These are phyloP conservation scores for Suillus occidentalis DNA, from an alignment of 768 basidiomycete species.

Conservation along the genomic window DNA sequence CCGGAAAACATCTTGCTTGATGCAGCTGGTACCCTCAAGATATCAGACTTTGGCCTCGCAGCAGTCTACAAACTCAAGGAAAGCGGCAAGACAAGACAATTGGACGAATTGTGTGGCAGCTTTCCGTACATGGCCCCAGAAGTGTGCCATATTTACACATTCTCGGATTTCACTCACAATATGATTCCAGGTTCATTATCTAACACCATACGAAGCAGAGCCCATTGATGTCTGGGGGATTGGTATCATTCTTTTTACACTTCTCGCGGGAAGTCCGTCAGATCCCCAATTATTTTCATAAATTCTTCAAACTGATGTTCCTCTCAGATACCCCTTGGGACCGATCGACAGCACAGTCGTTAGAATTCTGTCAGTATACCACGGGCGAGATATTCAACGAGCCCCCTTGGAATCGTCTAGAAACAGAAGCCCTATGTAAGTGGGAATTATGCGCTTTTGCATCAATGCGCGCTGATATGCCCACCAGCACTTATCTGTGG, in stretches of 20 bases:
- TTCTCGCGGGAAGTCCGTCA: conserved; percentile 83
- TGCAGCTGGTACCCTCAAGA: conserved; percentile 80
- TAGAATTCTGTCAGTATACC: conserved; percentile 78
- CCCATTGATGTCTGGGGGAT: conserved; percentile 96
- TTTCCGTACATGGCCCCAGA: conserved; percentile 95
- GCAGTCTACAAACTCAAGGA: conserved; percentile 87
- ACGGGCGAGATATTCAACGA: conserved; percentile 72
- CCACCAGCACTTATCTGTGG: conserved; percentile 69
- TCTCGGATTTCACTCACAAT: background rate
- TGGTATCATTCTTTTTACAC: conserved; percentile 90
- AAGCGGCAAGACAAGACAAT: conserved; percentile 67
- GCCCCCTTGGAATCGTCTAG: conserved; percentile 77
- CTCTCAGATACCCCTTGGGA: conserved; percentile 94
- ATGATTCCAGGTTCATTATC: conserved; percentile 55
- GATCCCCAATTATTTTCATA: conserved; percentile 8
- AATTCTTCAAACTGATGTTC: background rate
- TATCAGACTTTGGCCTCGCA: conserved; percentile 94
- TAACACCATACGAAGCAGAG: conserved; percentile 79
- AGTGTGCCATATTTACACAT: conserved; percentile 42
- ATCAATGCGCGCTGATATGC: conserved; percentile 1
- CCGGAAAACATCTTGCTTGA: conserved; percentile 94
- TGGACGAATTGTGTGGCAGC: conserved; percentile 88
- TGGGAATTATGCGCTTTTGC: conserved; percentile 6
- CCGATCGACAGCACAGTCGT: conserved; percentile 76
- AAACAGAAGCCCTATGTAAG: conserved; percentile 60